Evolutionary conservation across 73 alveolate genomes (phyloP), one percentile per base, ranked within the genome.

Genomic region (Paramecium biaurelia): DNA sequence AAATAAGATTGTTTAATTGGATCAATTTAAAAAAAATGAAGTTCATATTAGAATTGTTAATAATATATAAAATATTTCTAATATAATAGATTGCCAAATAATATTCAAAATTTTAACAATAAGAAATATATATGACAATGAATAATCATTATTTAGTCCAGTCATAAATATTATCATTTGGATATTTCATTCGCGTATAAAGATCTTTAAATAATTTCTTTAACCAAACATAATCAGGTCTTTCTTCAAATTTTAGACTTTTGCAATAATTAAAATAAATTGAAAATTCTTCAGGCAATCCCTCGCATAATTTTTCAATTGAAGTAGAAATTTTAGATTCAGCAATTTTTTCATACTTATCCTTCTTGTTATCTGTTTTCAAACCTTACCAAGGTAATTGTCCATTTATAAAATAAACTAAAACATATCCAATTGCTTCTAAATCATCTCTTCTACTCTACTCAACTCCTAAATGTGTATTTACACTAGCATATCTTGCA

Each of bases 371-470:
- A 30, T 85, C 76, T 41, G 95, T 93, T 49, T 79, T 87, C 2
- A 94, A 88, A 57, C 95, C 94, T 58, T 93, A 57, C 98, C 98
- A 96, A 18, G 97, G 97, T 20, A 96, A 94, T n/a, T 82, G 57
- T 6, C 98, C 98, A 84, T 84, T 94, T 34, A 89, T 76, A 57
- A 96, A 63, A 90, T 93, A 93, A 37, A 96, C 92, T 14, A 92
- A 57, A 5, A 94, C 88, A 92, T 96, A 96, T 2, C 96, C 96
- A 5, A 94, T 85, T 7, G 98, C 95, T 85, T 94, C 97, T 63
- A 95, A 42, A 89, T 95, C 98, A 94, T 95, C 98, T 89, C 98
- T 92, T 57, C 98, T 70, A 70, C 95, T 76, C 32, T 92, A 76
- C 43, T 94, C 96, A 24, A 84, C 68, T 7, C 98, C 98, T 35